These are phyloP conservation scores for Coemansia sp. DNA, from an alignment of 192 early-diverging fungal species.

Conservation along the genomic window DNA sequence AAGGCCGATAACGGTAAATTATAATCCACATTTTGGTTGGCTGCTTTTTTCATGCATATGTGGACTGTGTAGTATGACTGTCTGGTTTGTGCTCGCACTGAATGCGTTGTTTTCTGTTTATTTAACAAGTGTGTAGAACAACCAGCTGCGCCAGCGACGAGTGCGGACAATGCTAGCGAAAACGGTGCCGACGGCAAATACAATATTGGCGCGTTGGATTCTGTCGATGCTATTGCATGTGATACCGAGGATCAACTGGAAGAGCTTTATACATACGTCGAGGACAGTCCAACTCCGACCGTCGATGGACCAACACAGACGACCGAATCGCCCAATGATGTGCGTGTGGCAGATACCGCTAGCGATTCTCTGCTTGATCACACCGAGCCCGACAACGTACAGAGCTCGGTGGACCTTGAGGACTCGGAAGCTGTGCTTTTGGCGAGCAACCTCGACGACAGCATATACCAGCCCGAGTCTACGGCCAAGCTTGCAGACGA, in stretches of 20 bases:
- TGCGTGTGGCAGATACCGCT: not conserved
- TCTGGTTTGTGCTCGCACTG: too few species aligned
- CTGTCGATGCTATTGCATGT: not conserved
- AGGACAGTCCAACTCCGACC: not conserved
- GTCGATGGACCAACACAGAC: not conserved
- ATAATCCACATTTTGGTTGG: not conserved
- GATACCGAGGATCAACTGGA: conserved; percentile 42
- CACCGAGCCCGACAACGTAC: not conserved
- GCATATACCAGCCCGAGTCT: conserved; percentile 33
- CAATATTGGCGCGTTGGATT: conserved; percentile 9
- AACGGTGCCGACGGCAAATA: conserved; percentile 8
- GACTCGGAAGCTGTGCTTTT: conserved; percentile 50
- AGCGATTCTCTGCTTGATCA: not conserved
- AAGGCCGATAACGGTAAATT: not conserved
- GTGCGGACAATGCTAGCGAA: not conserved
- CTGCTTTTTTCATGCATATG: conserved; percentile 2
- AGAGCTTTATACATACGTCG: conserved; percentile 11
- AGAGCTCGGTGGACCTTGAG: conserved; percentile 28
- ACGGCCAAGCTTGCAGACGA: conserved; percentile 17
- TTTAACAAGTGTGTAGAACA: not conserved
- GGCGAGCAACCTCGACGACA: conserved; percentile 42
- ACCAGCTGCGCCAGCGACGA: not conserved
- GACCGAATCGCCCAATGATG: not conserved
- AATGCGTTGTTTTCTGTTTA: not conserved
- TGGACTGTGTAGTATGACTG: not conserved